Conservation (phyloP, 2,329 filamentous ascomycete genomes). For the Didymella sp. region DNA sequence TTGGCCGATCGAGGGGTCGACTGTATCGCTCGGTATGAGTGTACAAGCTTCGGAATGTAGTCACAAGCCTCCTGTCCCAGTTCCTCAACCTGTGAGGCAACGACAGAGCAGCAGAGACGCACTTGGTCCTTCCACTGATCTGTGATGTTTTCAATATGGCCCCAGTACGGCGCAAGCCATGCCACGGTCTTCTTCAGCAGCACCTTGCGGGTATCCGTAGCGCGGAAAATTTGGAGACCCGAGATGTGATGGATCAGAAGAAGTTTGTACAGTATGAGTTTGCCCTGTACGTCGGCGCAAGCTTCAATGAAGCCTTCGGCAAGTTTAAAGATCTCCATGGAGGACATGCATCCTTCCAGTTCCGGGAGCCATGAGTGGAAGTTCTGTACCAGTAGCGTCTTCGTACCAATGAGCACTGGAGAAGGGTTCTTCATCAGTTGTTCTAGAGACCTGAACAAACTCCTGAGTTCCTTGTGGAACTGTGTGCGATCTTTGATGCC, state of each 20-base stretch:
- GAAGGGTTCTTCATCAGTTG: constrained; percentile 86
- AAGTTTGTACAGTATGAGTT: constrained; percentile 89
- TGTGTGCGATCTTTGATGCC: constrained; percentile 77
- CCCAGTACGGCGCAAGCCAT: constrained; percentile 96
- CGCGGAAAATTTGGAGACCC: constrained; percentile 78
- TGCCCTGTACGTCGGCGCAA: constrained; percentile 84
- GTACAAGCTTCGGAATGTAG: constrained; percentile 88
- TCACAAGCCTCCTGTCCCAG: constrained; percentile 83
- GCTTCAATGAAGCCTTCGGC: constrained; percentile 94
- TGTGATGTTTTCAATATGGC: constrained; percentile 72
- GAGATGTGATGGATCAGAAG: constrained; percentile 92
- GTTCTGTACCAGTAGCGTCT: constrained; percentile 93
- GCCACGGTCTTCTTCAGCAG: constrained; percentile 82
- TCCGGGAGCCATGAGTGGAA: constrained; percentile 98
- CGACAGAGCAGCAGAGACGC: constrained; percentile 87
- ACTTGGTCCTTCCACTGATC: constrained; percentile 94
- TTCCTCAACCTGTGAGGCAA: constrained; percentile 82
- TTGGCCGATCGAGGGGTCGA: constrained; percentile 66
- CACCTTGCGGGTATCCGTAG: constrained; percentile 75
- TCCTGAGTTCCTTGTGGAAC: constrained; percentile 83
- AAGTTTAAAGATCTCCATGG: constrained; percentile 87
- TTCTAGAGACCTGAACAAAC: constrained; percentile 89
- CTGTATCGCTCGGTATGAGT: constrained; percentile 83
- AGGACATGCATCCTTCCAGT: constrained; percentile 74
- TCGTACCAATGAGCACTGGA: constrained; percentile 87